phyloP scores from a whole-genome alignment of 2,329 filamentous ascomycete genomes.

The Xylariaceae sp. region DNA sequence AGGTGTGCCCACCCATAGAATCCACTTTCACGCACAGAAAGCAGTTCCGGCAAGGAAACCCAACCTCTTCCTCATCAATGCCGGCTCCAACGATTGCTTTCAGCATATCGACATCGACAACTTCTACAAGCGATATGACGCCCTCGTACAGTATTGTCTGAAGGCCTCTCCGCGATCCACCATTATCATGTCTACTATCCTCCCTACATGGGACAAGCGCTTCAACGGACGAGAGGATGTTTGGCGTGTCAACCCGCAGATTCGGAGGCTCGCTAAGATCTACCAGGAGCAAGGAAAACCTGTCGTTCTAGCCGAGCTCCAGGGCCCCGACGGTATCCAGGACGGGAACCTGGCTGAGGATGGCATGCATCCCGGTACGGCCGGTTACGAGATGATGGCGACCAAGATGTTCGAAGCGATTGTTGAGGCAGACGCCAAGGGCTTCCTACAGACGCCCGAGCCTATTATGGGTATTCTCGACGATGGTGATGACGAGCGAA shows the following conservation, averaged over 20 bases:
- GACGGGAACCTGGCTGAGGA: slow-evolving; percentile 40
- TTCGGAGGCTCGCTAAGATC: slow-evolving; percentile 41
- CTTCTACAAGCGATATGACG: slow-evolving; percentile 43
- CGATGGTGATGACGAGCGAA: slow-evolving; percentile 42
- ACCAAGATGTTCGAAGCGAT: slow-evolving; percentile 44
- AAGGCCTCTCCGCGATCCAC: slow-evolving; percentile 42
- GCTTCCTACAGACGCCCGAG: slow-evolving; percentile 41
- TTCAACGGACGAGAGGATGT: slow-evolving; percentile 45
- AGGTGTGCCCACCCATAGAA: slow-evolving; percentile 41
- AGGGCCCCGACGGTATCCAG: slow-evolving; percentile 43
- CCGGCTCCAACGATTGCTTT: slow-evolving; percentile 47
- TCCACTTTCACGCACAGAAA: slow-evolving; percentile 40
- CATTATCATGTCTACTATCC: slow-evolving; percentile 41
- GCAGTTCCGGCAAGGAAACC: slow-evolving; percentile 41
- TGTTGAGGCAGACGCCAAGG: slow-evolving; percentile 41
- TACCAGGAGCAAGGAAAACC: slow-evolving; percentile 40
- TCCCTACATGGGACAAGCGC: slow-evolving; percentile 42
- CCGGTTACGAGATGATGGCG: slow-evolving; percentile 45
- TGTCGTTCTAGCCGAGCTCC: slow-evolving; percentile 44
- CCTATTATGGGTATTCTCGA: slow-evolving; percentile 40
- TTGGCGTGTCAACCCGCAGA: slow-evolving; percentile 42
- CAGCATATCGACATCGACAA: slow-evolving; percentile 43
- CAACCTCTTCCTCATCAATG: slow-evolving; percentile 46
- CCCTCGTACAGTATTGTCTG: slow-evolving; percentile 42
- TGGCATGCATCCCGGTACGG: slow-evolving; percentile 42